phyloP scores from a whole-genome alignment of 306 rosid genomes.

The Spatholobus suberectus region DNA sequence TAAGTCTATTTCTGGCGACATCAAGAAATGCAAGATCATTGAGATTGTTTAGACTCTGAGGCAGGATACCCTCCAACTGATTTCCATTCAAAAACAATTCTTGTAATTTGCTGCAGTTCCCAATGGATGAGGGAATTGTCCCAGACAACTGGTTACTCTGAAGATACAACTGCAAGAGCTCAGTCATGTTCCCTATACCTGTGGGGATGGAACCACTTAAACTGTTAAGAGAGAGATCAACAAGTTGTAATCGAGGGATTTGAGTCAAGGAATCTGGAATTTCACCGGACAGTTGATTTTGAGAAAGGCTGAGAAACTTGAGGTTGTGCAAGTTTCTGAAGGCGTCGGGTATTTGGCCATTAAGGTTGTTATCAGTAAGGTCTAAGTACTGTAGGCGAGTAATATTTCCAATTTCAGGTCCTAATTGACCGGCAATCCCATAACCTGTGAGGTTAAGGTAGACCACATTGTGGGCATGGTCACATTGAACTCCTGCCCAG shows the following conservation, averaged over 20 bases:
- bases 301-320: constrained; percentile 38
- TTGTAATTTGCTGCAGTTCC: constrained; percentile 59
- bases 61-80: constrained; percentile 58
- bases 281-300: constrained; percentile 49
- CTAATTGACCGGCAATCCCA: constrained; percentile 60
- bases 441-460: constrained; percentile 57
- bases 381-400: constrained; percentile 52
- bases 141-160: constrained; percentile 56
- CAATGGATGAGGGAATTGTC: constrained; percentile 67
- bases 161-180: constrained; percentile 44
- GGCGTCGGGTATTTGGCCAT: constrained; percentile 56
- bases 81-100: constrained; percentile 51
- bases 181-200: constrained; percentile 56
- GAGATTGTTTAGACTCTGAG: constrained; percentile 58
- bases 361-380: constrained; percentile 48
- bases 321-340: constrained; percentile 45
- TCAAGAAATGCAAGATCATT: constrained; percentile 42
- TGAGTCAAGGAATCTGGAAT: constrained; percentile 61
- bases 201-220: constrained; percentile 65
- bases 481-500: constrained; percentile 74
- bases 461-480: constrained; percentile 48
- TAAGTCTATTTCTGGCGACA: constrained; percentile 51
- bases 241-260: constrained; percentile 45
- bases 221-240: constrained; percentile 52
- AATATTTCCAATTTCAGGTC: constrained; percentile 64